phyloP scores from a whole-genome alignment of 2,329 filamentous ascomycete genomes.

The Beauveria caledonica region DNA sequence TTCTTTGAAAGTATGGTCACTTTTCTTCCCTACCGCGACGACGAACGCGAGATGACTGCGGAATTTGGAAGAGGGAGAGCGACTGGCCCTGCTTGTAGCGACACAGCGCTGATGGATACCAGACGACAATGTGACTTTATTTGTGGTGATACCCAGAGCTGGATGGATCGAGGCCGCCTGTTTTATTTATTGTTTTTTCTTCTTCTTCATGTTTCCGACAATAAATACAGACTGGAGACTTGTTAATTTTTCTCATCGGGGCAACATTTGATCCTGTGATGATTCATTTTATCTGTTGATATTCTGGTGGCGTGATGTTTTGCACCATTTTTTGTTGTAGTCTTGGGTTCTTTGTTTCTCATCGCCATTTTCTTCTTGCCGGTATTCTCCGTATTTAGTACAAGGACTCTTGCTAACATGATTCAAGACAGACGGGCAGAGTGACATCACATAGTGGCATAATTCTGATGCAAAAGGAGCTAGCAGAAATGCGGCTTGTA shows the following conservation, averaged over 20 bases:
- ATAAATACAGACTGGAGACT: background rate
- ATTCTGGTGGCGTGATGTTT: background rate
- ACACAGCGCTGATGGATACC: background rate
- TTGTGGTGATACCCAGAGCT: slow-evolving; percentile 6
- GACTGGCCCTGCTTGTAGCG: background rate
- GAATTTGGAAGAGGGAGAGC: background rate
- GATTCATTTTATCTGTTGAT: background rate
- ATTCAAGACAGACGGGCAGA: background rate
- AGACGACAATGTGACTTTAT: background rate
- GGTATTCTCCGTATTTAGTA: background rate
- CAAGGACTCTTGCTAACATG: background rate
- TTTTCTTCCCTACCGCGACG: background rate
- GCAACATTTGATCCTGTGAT: background rate
- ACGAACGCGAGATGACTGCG: background rate
- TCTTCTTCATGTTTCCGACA: background rate
- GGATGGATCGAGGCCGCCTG: background rate
- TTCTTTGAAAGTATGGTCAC: background rate
- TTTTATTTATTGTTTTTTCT: too few relatives aligned
- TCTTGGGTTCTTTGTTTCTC: background rate
- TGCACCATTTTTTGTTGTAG: background rate
- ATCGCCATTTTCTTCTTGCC: background rate
- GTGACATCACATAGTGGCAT: background rate
- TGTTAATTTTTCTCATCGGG: background rate
- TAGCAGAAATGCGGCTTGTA: too few relatives aligned
- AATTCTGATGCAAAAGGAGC: background rate